Evolutionary conservation across 192 early-diverging fungal species (phyloP).

Genomic region (Podila epigama): DNA sequence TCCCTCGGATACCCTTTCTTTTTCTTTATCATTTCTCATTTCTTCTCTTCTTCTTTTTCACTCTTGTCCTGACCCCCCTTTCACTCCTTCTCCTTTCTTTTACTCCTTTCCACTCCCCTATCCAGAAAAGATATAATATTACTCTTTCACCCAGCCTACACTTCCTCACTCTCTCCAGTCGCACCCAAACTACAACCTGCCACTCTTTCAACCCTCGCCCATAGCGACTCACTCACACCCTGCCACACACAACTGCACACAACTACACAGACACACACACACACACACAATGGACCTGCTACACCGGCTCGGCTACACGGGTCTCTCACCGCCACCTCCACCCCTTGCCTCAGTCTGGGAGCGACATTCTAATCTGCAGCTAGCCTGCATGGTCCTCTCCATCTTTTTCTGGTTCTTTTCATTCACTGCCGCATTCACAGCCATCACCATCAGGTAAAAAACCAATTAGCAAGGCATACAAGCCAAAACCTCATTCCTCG

Average conservation of each 20-base stretch:
- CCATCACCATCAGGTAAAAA: constrained; percentile 41
- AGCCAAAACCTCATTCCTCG: neutral
- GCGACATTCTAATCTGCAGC: constrained; percentile 39
- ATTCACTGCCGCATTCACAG: constrained; percentile 33
- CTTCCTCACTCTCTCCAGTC: neutral
- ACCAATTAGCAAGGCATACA: neutral
- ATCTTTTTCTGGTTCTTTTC: constrained; percentile 47
- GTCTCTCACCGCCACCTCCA: neutral
- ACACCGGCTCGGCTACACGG: neutral
- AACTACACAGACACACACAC: neutral
- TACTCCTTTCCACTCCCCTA: too few species aligned
- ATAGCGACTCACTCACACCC: too few species aligned
- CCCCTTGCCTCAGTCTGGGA: constrained; percentile 41
- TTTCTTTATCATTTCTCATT: neutral
- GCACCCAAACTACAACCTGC: neutral
- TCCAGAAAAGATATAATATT: too few species aligned
- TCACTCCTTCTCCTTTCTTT: neutral
- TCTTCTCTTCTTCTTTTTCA: neutral
- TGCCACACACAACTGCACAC: neutral
- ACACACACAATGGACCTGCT: neutral
- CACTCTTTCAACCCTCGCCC: neutral
- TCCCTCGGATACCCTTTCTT: neutral
- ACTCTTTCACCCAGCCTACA: too few species aligned
- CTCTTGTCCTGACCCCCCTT: neutral
- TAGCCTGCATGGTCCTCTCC: constrained; percentile 49